phyloP scores from a whole-genome alignment of 2,329 filamentous ascomycete genomes.

The Eutypella sp. region DNA sequence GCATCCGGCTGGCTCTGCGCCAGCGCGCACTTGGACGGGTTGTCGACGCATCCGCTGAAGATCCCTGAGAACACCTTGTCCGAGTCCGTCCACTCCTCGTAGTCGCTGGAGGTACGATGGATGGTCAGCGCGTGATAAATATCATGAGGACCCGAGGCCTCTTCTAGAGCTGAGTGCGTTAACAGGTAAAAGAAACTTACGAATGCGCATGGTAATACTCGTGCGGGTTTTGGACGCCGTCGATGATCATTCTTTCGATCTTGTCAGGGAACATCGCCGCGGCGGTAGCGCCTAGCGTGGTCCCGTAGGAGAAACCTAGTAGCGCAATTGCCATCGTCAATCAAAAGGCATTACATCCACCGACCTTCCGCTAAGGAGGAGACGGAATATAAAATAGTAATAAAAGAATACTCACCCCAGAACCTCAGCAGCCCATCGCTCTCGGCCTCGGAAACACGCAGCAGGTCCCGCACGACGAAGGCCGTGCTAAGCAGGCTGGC shows the following conservation, averaged over 20 bases:
- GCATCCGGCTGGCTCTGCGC: constrained; percentile 16
- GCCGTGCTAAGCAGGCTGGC: constrained; percentile 36
- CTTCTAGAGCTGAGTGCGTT: background rate
- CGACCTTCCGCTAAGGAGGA: too few species aligned
- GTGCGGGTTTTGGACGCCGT: constrained; percentile 27
- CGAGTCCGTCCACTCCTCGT: constrained; percentile 18
- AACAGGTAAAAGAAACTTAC: background rate
- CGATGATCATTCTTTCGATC: constrained; percentile 28
- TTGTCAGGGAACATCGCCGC: constrained; percentile 36
- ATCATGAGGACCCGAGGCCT: background rate
- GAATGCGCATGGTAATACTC: constrained; percentile 22
- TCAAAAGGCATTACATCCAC: too few species aligned
- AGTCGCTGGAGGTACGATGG: constrained; percentile 9
- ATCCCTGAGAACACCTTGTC: constrained; percentile 26
- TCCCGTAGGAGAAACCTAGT: constrained; percentile 34
- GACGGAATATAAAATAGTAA: too few species aligned
- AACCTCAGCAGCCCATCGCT: constrained; percentile 37
- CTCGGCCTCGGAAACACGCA: constrained; percentile 37
- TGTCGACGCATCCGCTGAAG: constrained; percentile 21
- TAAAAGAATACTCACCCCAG: constrained; percentile 26
- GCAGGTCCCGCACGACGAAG: constrained; percentile 39
- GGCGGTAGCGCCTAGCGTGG: constrained; percentile 30
- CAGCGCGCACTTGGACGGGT: constrained; percentile 22
- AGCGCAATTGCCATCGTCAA: background rate
- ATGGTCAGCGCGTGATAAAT: background rate